These are phyloP conservation scores for Alternaria gaisen DNA, from an alignment of 2,329 filamentous ascomycete genomes.

Conservation along the genomic window DNA sequence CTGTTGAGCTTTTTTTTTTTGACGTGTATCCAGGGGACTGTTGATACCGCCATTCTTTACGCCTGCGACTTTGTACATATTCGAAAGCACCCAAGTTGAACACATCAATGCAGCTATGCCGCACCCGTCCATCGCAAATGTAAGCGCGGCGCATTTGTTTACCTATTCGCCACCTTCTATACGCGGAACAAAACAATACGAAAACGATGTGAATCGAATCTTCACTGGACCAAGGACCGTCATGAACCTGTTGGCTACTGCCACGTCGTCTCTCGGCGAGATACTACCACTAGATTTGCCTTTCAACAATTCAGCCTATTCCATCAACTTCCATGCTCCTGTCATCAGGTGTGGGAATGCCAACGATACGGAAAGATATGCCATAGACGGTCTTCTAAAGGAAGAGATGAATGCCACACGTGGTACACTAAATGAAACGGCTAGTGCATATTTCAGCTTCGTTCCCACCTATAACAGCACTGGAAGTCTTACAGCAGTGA, in stretches of 20 bases:
- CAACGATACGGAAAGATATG: not conserved
- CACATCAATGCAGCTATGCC: not conserved
- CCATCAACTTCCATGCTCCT: not conserved
- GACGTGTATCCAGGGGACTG: not conserved
- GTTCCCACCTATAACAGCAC: not conserved
- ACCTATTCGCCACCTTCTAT: not conserved
- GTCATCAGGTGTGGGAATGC: not conserved
- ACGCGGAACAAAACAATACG: slow-evolving; percentile 1
- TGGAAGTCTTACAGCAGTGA: not conserved
- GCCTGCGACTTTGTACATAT: slow-evolving; percentile 2
- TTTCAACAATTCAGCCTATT: not conserved
- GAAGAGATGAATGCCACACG: not conserved
- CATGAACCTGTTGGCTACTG: not conserved
- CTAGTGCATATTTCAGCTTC: not conserved
- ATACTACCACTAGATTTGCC: slow-evolving; percentile 3
- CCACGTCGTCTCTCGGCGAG: not conserved
- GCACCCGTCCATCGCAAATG: not conserved
- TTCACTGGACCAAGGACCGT: not conserved
- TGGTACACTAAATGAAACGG: not conserved
- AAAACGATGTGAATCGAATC: not conserved
- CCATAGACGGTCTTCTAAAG: not conserved
- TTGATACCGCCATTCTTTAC: slow-evolving; percentile 1
- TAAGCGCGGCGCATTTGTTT: not conserved
- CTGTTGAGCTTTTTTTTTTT: not conserved
- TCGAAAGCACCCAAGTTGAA: not conserved